phyloP scores from a whole-genome alignment of 305 asterid genomes.

The Fraxinus ornus region DNA sequence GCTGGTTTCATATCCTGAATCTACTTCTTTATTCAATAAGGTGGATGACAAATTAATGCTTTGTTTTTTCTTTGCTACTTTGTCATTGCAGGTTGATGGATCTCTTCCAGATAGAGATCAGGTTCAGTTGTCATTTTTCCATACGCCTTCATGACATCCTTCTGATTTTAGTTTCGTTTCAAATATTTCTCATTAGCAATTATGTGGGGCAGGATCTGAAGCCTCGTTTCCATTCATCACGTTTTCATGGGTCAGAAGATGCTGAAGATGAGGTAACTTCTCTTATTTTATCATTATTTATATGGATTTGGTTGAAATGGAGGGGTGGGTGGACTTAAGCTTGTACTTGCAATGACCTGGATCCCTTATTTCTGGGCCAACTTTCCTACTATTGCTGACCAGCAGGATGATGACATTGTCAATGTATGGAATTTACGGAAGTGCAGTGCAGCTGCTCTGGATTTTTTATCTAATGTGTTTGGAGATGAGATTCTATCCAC shows the following conservation, averaged over 20 bases:
- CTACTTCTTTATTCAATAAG: constrained; percentile 5
- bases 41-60: constrained; percentile 19
- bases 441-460: constrained; percentile 99
- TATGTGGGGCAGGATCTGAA: constrained; percentile 71
- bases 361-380: constrained; percentile 6
- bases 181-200: constrained; percentile 26
- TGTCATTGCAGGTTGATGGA: constrained; percentile 86
- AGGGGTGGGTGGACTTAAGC: background rate
- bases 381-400: constrained; percentile 26
- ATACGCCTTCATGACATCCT: constrained; percentile 5
- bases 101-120: constrained; percentile 96
- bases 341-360: constrained; percentile 1
- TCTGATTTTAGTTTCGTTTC: constrained; percentile 9
- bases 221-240: constrained; percentile 98
- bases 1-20: constrained; percentile 19
- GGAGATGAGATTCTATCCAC: constrained; percentile 90
- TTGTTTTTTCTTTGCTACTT: constrained; percentile 21
- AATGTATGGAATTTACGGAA: constrained; percentile 93
- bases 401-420: constrained; percentile 80
- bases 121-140: constrained; percentile 49
- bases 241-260: constrained; percentile 93
- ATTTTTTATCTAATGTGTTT: constrained; percentile 81
- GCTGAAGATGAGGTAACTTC: constrained; percentile 78
- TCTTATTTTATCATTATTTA: constrained; percentile 12
- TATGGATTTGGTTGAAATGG: background rate